Base-by-base conservation (phyloP, 2,329 filamentous ascomycete genomes). In the Aplosporella prunicola region DNA sequence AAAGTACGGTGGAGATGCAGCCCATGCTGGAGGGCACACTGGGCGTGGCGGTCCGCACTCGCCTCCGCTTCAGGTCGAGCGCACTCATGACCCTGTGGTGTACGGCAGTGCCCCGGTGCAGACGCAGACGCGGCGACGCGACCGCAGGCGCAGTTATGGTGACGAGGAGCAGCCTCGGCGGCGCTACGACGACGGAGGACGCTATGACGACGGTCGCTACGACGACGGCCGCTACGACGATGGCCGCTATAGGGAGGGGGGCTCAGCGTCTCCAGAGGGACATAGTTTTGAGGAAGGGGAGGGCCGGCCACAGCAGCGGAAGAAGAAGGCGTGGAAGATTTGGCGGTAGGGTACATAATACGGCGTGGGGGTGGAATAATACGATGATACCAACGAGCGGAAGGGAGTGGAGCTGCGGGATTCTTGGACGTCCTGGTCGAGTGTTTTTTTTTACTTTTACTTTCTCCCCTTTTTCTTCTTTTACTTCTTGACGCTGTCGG, bases 301-400 rank as follows among this genome's bases (percentile, higher is more conserved):
- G n/a, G 9, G 42, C 23, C 32, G 30, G 30, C 10, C 51, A 23
- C 43, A 48, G 20, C 51, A 52, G n/a, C 50, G 57, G 42, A 64
- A 58, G 35, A 64, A 63, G 45, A 52, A 43, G 42, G 55, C 51
- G 47, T 61, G 52, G 57, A 57, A 56, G 55, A 55, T 59, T 46
- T 56, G 56, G 58, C 34, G 32, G 45, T 33, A 28, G 13, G 25
- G 35, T 18, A 40, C 16, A n/a, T 10, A 9, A 16, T 29, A 14
- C 4, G 20, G 17, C 13, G 22, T n/a, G 10, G 16, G 7, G 22
- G 22, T 24, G 22, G n/a, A n/a, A n/a, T n/a, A n/a, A n/a, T n/a
- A n/a, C n/a, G n/a, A n/a, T n/a, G n/a, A n/a, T n/a, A n/a, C n/a
- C n/a, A n/a, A n/a, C n/a, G n/a, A n/a, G n/a, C n/a, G n/a, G n/a